Evolutionary conservation across 495 filamentous ascomycete genomes (phyloP).

Genomic region (Hyaloscypha finlandica): DNA sequence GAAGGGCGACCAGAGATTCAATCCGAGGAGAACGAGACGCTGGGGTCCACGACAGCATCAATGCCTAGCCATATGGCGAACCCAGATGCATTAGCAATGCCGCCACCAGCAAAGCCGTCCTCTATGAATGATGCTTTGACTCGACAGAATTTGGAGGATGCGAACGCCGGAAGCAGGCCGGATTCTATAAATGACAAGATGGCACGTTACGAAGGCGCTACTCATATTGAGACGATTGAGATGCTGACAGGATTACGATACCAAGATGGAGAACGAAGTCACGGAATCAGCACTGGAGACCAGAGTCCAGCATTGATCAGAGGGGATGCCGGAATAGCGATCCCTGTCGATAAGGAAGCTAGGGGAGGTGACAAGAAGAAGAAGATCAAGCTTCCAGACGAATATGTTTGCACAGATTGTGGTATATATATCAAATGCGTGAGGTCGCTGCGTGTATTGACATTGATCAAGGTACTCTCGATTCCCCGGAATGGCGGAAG

Average conservation of each 20-base stretch:
- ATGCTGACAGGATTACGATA: slow-evolving; percentile 91
- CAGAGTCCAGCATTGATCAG: slow-evolving; percentile 77
- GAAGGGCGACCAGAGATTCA: slow-evolving; percentile 55
- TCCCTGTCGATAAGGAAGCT: slow-evolving; percentile 71
- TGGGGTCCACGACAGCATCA: slow-evolving; percentile 27
- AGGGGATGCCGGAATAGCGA: slow-evolving; percentile 84
- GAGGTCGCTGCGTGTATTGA: background rate
- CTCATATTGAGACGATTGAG: slow-evolving; percentile 86
- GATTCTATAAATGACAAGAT: slow-evolving; percentile 79
- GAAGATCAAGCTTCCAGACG: slow-evolving; percentile 85
- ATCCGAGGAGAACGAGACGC: slow-evolving; percentile 46
- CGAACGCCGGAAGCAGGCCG: slow-evolving; percentile 63
- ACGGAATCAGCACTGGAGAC: slow-evolving; percentile 85
- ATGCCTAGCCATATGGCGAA: slow-evolving; percentile 28
- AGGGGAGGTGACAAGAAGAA: slow-evolving; percentile 78
- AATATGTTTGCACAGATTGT: slow-evolving; percentile 96
- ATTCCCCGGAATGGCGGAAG: slow-evolving; percentile 96
- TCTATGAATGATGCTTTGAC: slow-evolving; percentile 66
- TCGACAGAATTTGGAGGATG: slow-evolving; percentile 77
- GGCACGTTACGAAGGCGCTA: slow-evolving; percentile 71
- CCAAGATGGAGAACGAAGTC: slow-evolving; percentile 83
- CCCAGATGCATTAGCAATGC: slow-evolving; percentile 53
- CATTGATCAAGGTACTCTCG: slow-evolving; percentile 59
- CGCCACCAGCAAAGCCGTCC: slow-evolving; percentile 65
- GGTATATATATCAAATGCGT: slow-evolving; percentile 47